These are phyloP conservation scores for Aspergillus panamensis DNA, from an alignment of 495 filamentous ascomycete species.

Conservation along the genomic window DNA sequence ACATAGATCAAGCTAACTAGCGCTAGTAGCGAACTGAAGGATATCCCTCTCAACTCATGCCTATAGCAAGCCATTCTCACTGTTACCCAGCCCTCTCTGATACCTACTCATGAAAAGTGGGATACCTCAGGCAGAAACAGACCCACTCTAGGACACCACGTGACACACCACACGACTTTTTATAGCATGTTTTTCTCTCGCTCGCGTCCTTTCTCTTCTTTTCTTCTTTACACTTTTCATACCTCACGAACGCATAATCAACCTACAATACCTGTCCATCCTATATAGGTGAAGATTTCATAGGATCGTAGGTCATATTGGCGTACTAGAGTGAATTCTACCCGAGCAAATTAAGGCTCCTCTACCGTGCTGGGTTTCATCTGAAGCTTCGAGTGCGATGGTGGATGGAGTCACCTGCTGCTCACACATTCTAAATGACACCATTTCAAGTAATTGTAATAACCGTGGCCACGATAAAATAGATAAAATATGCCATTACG, in stretches of 20 bases:
- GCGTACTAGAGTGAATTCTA: constrained; percentile 44
- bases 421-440: constrained; percentile 32
- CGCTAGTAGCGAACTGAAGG: too few species aligned
- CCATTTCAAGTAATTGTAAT: not conserved
- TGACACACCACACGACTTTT: constrained; percentile 15
- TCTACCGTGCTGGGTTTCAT: constrained; percentile 30
- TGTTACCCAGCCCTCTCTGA: not conserved
- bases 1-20: too few species aligned
- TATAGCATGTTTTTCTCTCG: constrained; percentile 20
- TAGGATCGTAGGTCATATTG: constrained; percentile 55
- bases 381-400: constrained; percentile 30
- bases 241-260: constrained; percentile 53
- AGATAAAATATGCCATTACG: too few species aligned
- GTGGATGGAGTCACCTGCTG: constrained; percentile 43
- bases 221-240: constrained; percentile 44
- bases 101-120: not conserved
- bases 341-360: constrained; percentile 27
- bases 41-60: too few species aligned
- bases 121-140: not conserved
- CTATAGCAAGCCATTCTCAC: too few species aligned
- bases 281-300: constrained; percentile 20
- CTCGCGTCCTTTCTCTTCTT: constrained; percentile 14
- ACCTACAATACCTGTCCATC: constrained; percentile 43
- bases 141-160: constrained; percentile 17
- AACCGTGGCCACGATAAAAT: too few species aligned